Evolutionary conservation across 1,284 basidiomycete genomes (phyloP).

Genomic region (Meira miltonrushii): DNA sequence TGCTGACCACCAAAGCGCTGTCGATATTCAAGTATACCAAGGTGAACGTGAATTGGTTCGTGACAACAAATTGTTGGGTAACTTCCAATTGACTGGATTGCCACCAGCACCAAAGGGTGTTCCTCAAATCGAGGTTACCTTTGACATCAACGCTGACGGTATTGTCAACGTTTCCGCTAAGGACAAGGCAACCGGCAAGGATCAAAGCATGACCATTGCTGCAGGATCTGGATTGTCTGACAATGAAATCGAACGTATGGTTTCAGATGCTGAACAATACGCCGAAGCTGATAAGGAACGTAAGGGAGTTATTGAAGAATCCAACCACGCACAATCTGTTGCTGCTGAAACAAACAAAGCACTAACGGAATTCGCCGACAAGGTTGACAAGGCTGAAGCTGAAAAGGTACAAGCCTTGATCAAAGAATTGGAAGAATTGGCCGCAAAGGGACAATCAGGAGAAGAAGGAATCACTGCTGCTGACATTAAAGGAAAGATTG

Average conservation of each 20-base stretch:
- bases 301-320: slow-evolving; percentile 84
- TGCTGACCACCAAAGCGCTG: slow-evolving; percentile 66
- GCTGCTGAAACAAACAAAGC: slow-evolving; percentile 94
- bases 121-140: slow-evolving; percentile 97
- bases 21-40: slow-evolving; percentile 90
- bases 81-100: slow-evolving; percentile 97
- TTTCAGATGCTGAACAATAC: slow-evolving; percentile 85
- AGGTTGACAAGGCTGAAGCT: slow-evolving; percentile 87
- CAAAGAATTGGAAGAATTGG: slow-evolving; percentile 81
- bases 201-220: slow-evolving; percentile 94
- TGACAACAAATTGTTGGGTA: slow-evolving; percentile 98
- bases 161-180: slow-evolving; percentile 95
- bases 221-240: slow-evolving; percentile 93
- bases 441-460: slow-evolving; percentile 81
- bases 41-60: slow-evolving; percentile 95
- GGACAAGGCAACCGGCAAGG: slow-evolving; percentile 94
- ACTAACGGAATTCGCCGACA: slow-evolving; percentile 94
- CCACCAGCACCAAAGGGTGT: slow-evolving; percentile 97
- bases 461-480: slow-evolving; percentile 78
- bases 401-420: slow-evolving; percentile 69
- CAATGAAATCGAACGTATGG: slow-evolving; percentile 96
- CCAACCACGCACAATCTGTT: slow-evolving; percentile 93
- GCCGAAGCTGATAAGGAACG: slow-evolving; percentile 70
- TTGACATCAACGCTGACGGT: slow-evolving; percentile 96
- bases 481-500: slow-evolving; percentile 83